Evolutionary conservation across 352 stramenopile genomes (phyloP).

Genomic region (Globisporangium okanoganense): DNA sequence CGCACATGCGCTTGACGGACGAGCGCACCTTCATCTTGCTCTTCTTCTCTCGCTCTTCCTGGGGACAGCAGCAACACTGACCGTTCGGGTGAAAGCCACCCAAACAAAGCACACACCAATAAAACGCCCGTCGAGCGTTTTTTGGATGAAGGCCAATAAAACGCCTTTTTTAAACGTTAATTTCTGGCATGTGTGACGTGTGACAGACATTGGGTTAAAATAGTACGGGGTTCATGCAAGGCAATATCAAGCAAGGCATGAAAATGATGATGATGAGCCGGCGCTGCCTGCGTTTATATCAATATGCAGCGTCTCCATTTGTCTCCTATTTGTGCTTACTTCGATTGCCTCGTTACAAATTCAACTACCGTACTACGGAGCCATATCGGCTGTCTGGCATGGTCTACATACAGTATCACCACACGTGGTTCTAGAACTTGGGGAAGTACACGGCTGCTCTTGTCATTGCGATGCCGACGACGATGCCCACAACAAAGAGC

Average conservation of each 20-base stretch:
- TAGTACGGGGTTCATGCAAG: no score
- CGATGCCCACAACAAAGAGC: slow-evolving; percentile 65
- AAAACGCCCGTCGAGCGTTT: not conserved
- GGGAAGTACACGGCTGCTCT: slow-evolving; percentile 28
- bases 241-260: not conserved
- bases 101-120: not conserved
- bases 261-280: not conserved
- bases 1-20: slow-evolving; percentile 90
- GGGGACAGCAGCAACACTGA: slow-evolving; percentile 3
- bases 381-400: not conserved
- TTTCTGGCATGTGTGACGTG: not conserved
- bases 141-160: not conserved
- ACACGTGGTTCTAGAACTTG: not conserved
- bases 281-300: not conserved
- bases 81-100: slow-evolving; percentile 4
- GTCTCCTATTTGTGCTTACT: not conserved
- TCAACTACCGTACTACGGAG: not conserved
- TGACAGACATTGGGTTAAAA: no score
- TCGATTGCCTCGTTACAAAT: not conserved
- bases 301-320: not conserved
- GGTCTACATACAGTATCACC: not conserved
- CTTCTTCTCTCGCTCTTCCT: slow-evolving; percentile 9
- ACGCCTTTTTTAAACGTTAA: not conserved
- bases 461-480: slow-evolving; percentile 51
- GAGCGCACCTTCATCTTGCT: slow-evolving; percentile 89